Evolutionary conservation across 2,329 filamentous ascomycete genomes (phyloP), one percentile per base, ranked within the genome.

Genomic region (Ceratocystis papillata): DNA sequence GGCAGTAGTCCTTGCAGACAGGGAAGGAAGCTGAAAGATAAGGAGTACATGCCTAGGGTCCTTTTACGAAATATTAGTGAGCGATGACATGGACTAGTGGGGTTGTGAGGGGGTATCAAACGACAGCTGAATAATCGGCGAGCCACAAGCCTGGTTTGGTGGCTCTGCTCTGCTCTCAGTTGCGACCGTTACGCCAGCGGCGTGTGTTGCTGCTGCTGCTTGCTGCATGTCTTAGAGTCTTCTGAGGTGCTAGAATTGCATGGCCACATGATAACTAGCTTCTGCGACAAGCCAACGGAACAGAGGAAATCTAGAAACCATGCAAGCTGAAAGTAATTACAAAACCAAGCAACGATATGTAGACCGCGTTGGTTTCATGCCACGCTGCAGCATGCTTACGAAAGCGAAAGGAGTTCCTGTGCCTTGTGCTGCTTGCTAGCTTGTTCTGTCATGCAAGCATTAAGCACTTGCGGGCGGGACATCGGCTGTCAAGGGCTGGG

Each of bases 1-100:
- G 53, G 53, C 53, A 57, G 22, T 6, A 57, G 53, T 17, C 53
- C 53, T 57, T 57, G 53, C 22, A 57, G 22, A 12, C 53, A 57
- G 53, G 53, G 25, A 57, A 57, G 6, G 8, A 28, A 57, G 53
- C 53, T 57, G 53, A 57, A 57, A 28, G 20, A 30, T 17, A 57
- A 57, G 53, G 15, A 57, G 30, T n/a, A 57, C 10, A 50, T 22
- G n/a, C 53, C 46, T 50, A 12, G 46, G 17, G 30, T 28, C 28
- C 53, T n/a, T 57, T 57, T 57, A 22, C 53, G 25, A 57, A 28
- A 30, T 57, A 57, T 57, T 28, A 30, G 53, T 6, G 12, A 30
- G 53, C 2, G 53, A 50, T 57, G 53, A 33, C 53, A 57, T 15
- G 22, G 53, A 25, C 8, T 57, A 57, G 53, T 57, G 53, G 53